Base-by-base conservation (phyloP, 768 basidiomycete genomes). In the Leccinellum luteum region DNA sequence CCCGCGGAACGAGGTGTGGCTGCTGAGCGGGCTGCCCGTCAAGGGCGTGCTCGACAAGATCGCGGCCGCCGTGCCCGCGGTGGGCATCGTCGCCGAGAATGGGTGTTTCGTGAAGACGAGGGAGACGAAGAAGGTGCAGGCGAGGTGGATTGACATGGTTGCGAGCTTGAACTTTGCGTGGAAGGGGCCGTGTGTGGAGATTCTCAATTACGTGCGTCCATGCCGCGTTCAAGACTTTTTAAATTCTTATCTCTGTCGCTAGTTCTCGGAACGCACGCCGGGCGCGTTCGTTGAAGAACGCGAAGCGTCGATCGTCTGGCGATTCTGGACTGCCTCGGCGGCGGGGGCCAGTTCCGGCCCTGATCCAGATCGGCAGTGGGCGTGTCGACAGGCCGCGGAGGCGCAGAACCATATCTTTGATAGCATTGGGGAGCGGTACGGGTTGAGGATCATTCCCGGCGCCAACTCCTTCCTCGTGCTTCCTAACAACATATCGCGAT, bases 321-420 rank as follows among this genome's bases (percentile, higher is more conserved):
- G 90, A 0, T 94, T 87, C 79, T 92, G 88, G 86, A 87, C 85
- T 0, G 86, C 71, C 1, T 65, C 71, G 14, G 62, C 68, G 5
- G 72, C 77, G 34, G 79, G 84, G 35, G 73, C 35, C 8, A 8
- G 17, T n/a, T 38, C 35, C 35, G 17, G 35, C 2, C 35, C 35
- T 17, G 35, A 75, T 41, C 70, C 83, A 0, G 89, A 90, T 64
- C 78, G 86, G 12, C 84, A 83, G 55, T 94, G 92, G 92, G 92
- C 91, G 0, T 81, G 87, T 31, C 76, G 92, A 21, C 92, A 94
- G 68, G 92, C 92, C 1, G 90, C 90, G 0, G 92, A 93, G 69
- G 92, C 92, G 21, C 92, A 94, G 73, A 94, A 94, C 72, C 92
- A 94, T 65, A 90, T 93, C 60, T 93, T 91, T 66, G 92, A 92